These are phyloP conservation scores for Kingdonia uniflora DNA, from an alignment of 164 flowering plant species.

Conservation along the genomic window DNA sequence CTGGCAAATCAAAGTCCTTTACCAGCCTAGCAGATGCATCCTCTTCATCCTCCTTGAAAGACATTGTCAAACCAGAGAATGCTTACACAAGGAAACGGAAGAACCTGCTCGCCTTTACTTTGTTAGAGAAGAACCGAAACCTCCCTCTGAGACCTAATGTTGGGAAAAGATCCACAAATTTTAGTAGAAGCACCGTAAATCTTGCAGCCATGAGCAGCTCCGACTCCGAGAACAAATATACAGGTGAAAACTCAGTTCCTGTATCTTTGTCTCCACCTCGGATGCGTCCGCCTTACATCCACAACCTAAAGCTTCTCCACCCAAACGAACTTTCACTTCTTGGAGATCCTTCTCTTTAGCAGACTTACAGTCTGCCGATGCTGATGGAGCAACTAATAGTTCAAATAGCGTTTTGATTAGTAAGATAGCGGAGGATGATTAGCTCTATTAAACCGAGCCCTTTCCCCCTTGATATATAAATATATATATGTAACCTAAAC, in stretches of 20 bases:
- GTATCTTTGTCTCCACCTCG: conserved; percentile 23
- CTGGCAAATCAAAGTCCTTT: conserved; percentile 79
- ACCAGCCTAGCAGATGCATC: conserved; percentile 52
- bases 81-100: conserved; percentile 60
- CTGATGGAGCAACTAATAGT: too few relatives aligned
- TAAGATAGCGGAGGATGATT: too few relatives aligned
- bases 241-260: conserved; percentile 15
- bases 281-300: conserved; percentile 44
- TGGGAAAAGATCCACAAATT: conserved; percentile 40
- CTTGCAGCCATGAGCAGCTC: conserved; percentile 51
- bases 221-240: conserved; percentile 22
- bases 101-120: conserved; percentile 42
- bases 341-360: conserved; percentile 40
- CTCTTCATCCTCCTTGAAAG: conserved; percentile 33
- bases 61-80: conserved; percentile 69
- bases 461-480: too few relatives aligned
- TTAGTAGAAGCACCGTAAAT: conserved; percentile 48
- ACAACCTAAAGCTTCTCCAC: conserved; percentile 11
- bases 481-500: too few relatives aligned
- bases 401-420: too few relatives aligned
- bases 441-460: too few relatives aligned
- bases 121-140: conserved; percentile 31
- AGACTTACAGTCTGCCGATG: conserved; percentile 26
- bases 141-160: conserved; percentile 20
- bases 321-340: too few relatives aligned